Conservation (phyloP, 345 rosid species). For the Luvunga scandens region DNA sequence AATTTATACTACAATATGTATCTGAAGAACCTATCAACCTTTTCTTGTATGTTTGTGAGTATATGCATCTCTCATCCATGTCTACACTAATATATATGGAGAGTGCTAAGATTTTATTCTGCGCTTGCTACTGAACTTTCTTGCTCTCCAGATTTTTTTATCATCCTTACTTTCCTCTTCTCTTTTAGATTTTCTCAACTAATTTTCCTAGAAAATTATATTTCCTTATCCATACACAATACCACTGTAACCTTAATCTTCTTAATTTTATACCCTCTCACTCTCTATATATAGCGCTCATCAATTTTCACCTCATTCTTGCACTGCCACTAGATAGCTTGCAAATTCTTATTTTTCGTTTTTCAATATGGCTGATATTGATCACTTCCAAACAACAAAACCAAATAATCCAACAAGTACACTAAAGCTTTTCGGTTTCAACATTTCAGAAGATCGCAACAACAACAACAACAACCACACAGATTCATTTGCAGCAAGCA, state of each 20-base stretch:
- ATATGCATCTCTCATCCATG: neutral
- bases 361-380: constrained; percentile 33
- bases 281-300: constrained; percentile 15
- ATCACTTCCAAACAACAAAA: constrained; percentile 8
- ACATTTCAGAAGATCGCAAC: constrained; percentile 39
- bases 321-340: neutral
- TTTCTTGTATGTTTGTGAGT: constrained; percentile 5
- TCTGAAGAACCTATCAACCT: neutral
- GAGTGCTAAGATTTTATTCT: neutral
- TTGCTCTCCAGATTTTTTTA: constrained; percentile 27
- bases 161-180: constrained; percentile 17
- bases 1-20: neutral
- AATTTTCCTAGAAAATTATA: constrained; percentile 15
- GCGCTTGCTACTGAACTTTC: neutral
- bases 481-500: constrained; percentile 4
- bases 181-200: constrained; percentile 32
- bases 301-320: neutral
- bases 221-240: neutral
- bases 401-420: constrained; percentile 23
- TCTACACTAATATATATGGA: neutral
- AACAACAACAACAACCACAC: too few species aligned
- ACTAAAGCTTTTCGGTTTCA: constrained; percentile 67
- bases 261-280: neutral
- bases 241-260: neutral
- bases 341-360: neutral